Conservation (phyloP, 2,329 filamentous ascomycete genomes). For the Simplicillium aogashimaense region DNA sequence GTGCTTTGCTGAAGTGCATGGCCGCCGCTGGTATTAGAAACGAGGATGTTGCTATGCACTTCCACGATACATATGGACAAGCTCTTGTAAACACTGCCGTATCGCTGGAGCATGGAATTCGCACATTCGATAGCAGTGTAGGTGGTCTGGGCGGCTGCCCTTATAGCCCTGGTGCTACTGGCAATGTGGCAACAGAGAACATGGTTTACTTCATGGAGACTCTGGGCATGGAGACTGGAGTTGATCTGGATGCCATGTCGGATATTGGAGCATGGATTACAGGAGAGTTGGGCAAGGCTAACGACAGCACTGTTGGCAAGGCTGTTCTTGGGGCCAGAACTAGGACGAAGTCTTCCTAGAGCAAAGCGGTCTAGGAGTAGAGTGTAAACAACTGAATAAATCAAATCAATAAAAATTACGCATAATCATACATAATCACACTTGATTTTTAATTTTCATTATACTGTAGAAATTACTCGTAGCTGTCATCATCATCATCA, state of each 20-base stretch:
- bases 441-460: no score
- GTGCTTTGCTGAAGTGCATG: slow-evolving; percentile 54
- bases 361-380: no score
- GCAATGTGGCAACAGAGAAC: slow-evolving; percentile 79
- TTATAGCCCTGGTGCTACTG: slow-evolving; percentile 75
- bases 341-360: slow-evolving; percentile 8
- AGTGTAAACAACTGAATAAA: no score
- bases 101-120: slow-evolving; percentile 65
- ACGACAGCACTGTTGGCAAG: slow-evolving; percentile 58
- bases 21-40: slow-evolving; percentile 56
- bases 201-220: slow-evolving; percentile 70
- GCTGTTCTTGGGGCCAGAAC: slow-evolving; percentile 45
- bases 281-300: slow-evolving; percentile 47
- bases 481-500: no score
- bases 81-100: slow-evolving; percentile 75
- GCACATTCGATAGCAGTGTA: slow-evolving; percentile 72
- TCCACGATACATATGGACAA: slow-evolving; percentile 83
- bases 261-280: slow-evolving; percentile 68
- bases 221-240: slow-evolving; percentile 63
- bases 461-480: no score
- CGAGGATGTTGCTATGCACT: slow-evolving; percentile 70
- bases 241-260: slow-evolving; percentile 56
- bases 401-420: no score
- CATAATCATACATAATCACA: no score
- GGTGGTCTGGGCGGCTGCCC: slow-evolving; percentile 77